These are phyloP conservation scores for Xylaria flabelliformis DNA, from an alignment of 495 filamentous ascomycete genomes.

Conservation along the genomic window DNA sequence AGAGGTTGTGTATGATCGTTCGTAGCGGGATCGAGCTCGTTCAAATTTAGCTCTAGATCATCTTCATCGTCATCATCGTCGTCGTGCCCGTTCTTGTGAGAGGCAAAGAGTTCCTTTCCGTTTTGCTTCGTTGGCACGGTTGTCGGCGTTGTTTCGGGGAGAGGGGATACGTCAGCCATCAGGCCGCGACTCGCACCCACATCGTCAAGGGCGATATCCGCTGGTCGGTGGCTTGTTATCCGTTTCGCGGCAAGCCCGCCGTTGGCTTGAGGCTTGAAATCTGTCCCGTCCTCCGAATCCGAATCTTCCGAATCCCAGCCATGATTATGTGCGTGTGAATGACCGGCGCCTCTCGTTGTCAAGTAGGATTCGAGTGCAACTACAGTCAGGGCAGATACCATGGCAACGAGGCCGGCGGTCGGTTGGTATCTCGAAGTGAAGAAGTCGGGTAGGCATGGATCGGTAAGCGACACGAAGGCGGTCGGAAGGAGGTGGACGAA, in stretches of 20 bases:
- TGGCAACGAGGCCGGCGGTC: conserved; percentile 79
- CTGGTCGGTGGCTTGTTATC: conserved; percentile 40
- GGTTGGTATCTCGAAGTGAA: conserved; percentile 77
- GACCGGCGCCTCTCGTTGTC: conserved; percentile 59
- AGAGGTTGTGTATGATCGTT: conserved; percentile 37
- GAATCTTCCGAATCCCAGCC: conserved; percentile 48
- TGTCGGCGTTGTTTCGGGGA: conserved; percentile 51
- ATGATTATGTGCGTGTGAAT: conserved; percentile 52
- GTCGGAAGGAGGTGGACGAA: conserved; percentile 88
- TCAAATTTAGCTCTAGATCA: conserved; percentile 58
- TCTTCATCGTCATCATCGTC: conserved; percentile 46
- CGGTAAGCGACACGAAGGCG: conserved; percentile 79
- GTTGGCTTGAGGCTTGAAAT: conserved; percentile 30
- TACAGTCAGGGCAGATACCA: conserved; percentile 77
- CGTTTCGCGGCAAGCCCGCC: conserved; percentile 36
- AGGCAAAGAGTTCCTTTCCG: conserved; percentile 20
- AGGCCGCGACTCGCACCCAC: conserved; percentile 53
- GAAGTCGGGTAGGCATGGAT: conserved; percentile 76
- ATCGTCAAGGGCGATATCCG: conserved; percentile 52
- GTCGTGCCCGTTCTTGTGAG: conserved; percentile 29
- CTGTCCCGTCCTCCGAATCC: conserved; percentile 36
- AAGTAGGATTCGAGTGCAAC: conserved; percentile 81
- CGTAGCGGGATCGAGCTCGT: conserved; percentile 54
- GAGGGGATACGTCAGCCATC: conserved; percentile 55
- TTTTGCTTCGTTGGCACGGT: conserved; percentile 26